Base-by-base conservation (phyloP, 345 rosid species). In the Trapa bicornis region DNA sequence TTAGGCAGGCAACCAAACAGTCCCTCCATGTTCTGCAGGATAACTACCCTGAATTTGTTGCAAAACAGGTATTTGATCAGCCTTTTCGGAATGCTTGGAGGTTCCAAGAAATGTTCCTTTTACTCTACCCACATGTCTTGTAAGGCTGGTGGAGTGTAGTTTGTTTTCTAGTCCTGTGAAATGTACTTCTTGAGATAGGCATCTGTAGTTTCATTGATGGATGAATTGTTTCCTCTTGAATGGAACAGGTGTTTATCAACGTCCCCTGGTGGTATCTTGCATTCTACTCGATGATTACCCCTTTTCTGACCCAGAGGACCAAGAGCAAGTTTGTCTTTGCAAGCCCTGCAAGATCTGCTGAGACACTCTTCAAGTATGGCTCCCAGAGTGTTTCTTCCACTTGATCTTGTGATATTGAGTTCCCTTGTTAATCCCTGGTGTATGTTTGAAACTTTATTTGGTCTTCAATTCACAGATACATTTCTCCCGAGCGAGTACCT, bases 201-300 rank as follows among this genome's bases (percentile, higher is more conserved):
- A 8, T 3, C 13, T 48, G 53, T 65, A 6, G 67, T 52, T 42
- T 68, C 14, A 61, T 50, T 63, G 43, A 47, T 70, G 58, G 29
- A 41, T 41, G 29, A 38, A 3, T 37, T 58, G 37, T 32, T 58
- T 11, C 63, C 15, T 58, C 63, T 29, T 7, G 12, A 32, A 8
- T 33, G 63, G 64, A 29, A 4, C 63, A 93, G 98, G 80, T 93
- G 72, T 88, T 89, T 71, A 84, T 93, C 78, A 93, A 93, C 75
- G 98, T 93, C 22, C 98, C 97, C 11, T 93, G 98, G 98, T 93
- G 98, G 98, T 88, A 93, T 76, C 77, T 90, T 67, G 96, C 96
- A 3, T 90, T 86, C 74, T 79, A 90, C 75, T 81, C 75, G 33
- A 82, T 89, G 85, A 81, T 93, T 42, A 87, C 84, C 72, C 91